A percentile compares a stretch with the other conserved stretches of the same genome.
Evolutionary conservation across 2,329 filamentous ascomycete species (phyloP).

Genomic region (Penicillium sp.): DNA sequence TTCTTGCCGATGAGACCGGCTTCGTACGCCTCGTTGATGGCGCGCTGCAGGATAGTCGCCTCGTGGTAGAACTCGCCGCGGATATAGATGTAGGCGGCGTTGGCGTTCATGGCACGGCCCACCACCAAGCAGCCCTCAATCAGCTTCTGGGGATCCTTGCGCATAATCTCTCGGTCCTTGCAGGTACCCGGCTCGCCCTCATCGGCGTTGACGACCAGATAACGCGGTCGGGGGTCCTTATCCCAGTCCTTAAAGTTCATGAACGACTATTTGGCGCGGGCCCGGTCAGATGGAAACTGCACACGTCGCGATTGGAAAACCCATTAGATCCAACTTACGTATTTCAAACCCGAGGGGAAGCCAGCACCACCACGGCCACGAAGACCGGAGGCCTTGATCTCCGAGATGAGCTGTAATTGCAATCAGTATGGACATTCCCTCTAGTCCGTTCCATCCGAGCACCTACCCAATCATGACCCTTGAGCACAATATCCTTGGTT

Average conservation of each 20-base stretch:
- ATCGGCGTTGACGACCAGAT: slow-evolving; percentile 96
- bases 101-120: slow-evolving; percentile 97
- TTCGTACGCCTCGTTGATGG: slow-evolving; percentile 96
- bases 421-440: slow-evolving; percentile 23
- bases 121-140: slow-evolving; percentile 94
- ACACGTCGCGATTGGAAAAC: background rate
- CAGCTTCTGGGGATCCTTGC: slow-evolving; percentile 98
- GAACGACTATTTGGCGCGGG: slow-evolving; percentile 64
- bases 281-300: background rate
- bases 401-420: slow-evolving; percentile 69
- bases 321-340: slow-evolving; percentile 57
- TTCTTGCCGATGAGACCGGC: slow-evolving; percentile 97
- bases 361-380: slow-evolving; percentile 94
- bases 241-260: slow-evolving; percentile 99
- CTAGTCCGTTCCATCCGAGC: slow-evolving; percentile 3
- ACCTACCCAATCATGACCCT: slow-evolving; percentile 86
- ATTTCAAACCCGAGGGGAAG: slow-evolving; percentile 98
- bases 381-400: slow-evolving; percentile 93
- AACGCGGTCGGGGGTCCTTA: slow-evolving; percentile 91
- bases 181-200: slow-evolving; percentile 98
- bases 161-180: slow-evolving; percentile 99
- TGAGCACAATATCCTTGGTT: slow-evolving; percentile 95
- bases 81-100: slow-evolving; percentile 98
- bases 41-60: slow-evolving; percentile 83
- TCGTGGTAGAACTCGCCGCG: slow-evolving; percentile 97